phyloP scores from a whole-genome alignment of 352 stramenopile species.

The Lagenidium sp. region DNA sequence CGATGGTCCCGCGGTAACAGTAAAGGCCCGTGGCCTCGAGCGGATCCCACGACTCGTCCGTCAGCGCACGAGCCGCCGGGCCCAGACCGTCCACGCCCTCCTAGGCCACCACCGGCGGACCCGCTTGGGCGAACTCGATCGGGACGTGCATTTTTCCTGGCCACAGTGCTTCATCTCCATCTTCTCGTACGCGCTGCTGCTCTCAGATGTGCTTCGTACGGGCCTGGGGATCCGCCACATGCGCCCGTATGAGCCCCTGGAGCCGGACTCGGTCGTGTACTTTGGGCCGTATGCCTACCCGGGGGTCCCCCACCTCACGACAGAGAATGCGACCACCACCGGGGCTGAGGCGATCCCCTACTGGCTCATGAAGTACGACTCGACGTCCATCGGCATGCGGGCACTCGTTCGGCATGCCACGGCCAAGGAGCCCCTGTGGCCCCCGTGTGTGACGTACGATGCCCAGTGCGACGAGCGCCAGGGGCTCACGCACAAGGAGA shows the following conservation, averaged over 20 bases:
- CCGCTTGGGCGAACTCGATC: neutral
- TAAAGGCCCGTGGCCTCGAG: no score
- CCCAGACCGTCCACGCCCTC: no score
- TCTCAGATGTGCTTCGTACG: slow-evolving; percentile 3
- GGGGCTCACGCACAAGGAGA: neutral
- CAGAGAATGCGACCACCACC: neutral
- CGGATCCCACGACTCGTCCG: no score
- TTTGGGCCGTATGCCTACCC: neutral
- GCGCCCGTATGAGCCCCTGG: neutral
- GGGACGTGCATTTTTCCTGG: neutral
- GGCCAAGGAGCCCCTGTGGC: slow-evolving; percentile 3
- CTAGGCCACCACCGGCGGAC: neutral
- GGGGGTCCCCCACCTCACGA: neutral
- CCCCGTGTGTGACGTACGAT: slow-evolving; percentile 8
- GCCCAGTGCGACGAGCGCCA: neutral
- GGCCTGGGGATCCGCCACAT: neutral
- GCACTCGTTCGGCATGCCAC: neutral
- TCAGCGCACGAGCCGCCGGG: no score
- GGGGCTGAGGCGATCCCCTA: neutral
- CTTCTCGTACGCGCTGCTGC: slow-evolving; percentile 4
- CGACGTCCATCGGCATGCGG: slow-evolving; percentile 5
- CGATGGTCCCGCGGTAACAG: no score
- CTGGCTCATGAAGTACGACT: slow-evolving; percentile 10
- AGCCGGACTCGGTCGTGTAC: neutral
- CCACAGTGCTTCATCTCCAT: neutral